These are phyloP conservation scores for Xylaria nigripes DNA, from an alignment of 495 filamentous ascomycete species.

Conservation along the genomic window DNA sequence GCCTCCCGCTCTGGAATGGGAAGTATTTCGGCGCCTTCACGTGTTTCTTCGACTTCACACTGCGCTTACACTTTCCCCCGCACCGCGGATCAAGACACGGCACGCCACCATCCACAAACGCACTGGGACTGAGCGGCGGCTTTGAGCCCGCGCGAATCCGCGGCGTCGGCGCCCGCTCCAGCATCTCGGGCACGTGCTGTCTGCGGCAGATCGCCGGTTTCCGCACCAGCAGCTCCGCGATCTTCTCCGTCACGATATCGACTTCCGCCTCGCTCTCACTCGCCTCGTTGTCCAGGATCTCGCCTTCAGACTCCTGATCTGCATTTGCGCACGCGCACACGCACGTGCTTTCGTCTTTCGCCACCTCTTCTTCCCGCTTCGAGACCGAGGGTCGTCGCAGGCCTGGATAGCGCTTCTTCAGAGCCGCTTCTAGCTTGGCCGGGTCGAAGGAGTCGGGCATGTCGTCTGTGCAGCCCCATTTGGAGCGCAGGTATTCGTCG, in stretches of 20 bases:
- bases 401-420: background rate
- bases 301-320: too few species aligned
- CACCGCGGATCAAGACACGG: background rate
- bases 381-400: background rate
- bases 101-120: conserved; percentile 8
- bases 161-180: conserved; percentile 6
- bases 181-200: background rate
- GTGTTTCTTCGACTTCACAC: background rate
- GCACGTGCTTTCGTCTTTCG: too few species aligned
- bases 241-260: too few species aligned
- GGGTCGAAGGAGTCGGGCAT: conserved; percentile 15
- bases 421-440: conserved; percentile 2
- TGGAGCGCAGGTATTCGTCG: conserved; percentile 14
- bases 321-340: too few species aligned
- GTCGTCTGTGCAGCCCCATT: conserved; percentile 14
- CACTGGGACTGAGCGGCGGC: conserved; percentile 20
- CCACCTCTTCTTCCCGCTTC: too few species aligned
- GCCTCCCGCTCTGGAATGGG: conserved; percentile 6
- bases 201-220: background rate
- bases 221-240: too few species aligned
- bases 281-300: too few species aligned
- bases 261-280: too few species aligned
- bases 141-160: conserved; percentile 20
- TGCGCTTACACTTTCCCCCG: background rate
- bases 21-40: conserved; percentile 15